These are phyloP conservation scores for Argentina anserina DNA, from an alignment of 306 rosid species.

Conservation along the genomic window DNA sequence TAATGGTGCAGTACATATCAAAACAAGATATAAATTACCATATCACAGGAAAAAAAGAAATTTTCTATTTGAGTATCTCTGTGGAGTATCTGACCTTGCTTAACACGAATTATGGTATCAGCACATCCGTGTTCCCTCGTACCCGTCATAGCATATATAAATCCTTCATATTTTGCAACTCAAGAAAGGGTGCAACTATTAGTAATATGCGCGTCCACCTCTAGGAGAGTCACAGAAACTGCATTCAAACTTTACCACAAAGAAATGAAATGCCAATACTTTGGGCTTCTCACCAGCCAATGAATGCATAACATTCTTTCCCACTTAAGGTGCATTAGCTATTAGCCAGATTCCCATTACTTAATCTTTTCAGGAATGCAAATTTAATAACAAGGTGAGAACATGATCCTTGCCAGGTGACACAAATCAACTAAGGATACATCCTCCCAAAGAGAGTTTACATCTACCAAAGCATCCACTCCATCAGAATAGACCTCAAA, in stretches of 20 bases:
- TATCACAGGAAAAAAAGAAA: neutral
- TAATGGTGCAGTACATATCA: neutral
- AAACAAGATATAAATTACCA: neutral
- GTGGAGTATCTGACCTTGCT: constrained; percentile 8
- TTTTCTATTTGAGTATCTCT: neutral
- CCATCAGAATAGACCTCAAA: neutral
- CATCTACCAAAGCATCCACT: neutral
- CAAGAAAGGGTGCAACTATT: neutral
- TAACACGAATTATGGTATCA: constrained; percentile 2
- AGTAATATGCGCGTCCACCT: constrained; percentile 1
- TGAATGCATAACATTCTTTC: neutral
- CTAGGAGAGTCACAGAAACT: neutral
- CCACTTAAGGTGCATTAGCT: neutral
- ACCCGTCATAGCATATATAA: constrained; percentile 9
- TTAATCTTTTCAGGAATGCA: neutral
- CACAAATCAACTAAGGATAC: neutral
- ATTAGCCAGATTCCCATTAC: constrained; percentile 3
- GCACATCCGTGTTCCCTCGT: constrained; percentile 15
- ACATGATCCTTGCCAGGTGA: constrained; percentile 9
- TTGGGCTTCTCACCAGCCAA: constrained; percentile 4
- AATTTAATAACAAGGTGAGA: neutral
- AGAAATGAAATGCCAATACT: neutral
- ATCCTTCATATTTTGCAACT: constrained; percentile 2
- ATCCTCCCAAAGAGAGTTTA: neutral
- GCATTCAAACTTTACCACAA: neutral